These are phyloP conservation scores for Monilinia laxa DNA, from an alignment of 2,329 filamentous ascomycete genomes.

Conservation along the genomic window DNA sequence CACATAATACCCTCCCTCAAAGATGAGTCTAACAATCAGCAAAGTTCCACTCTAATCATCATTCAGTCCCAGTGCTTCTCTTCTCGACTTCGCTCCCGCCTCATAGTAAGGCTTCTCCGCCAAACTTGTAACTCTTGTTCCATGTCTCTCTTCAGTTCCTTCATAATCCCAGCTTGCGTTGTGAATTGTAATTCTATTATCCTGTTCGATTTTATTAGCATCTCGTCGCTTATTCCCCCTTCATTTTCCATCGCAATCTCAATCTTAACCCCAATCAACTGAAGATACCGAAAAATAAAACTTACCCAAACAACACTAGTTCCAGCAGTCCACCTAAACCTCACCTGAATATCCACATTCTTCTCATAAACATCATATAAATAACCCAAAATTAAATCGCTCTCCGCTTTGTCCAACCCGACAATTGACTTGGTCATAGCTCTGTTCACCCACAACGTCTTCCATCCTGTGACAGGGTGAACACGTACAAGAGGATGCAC, in stretches of 20 bases:
- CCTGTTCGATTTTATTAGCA: conserved; percentile 36
- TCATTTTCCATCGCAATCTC: neutral
- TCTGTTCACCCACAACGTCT: conserved; percentile 69
- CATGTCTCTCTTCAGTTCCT: conserved; percentile 64
- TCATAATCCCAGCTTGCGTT: conserved; percentile 75
- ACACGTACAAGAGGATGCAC: conserved; percentile 67
- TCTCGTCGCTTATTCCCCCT: neutral
- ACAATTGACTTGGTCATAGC: conserved; percentile 68
- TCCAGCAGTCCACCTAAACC: conserved; percentile 67
- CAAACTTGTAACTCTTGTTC: conserved; percentile 68
- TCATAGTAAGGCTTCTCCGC: conserved; percentile 72
- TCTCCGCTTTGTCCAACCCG: conserved; percentile 67
- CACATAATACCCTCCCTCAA: neutral
- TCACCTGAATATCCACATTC: conserved; percentile 67
- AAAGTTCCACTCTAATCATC: conserved; percentile 43
- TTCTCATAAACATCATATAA: conserved; percentile 67
- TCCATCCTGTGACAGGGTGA: conserved; percentile 74
- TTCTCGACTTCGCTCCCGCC: conserved; percentile 60
- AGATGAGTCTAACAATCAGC: neutral
- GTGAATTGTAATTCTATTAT: conserved; percentile 72
- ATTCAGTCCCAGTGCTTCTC: conserved; percentile 64
- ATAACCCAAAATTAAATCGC: conserved; percentile 65
- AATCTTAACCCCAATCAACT: neutral
- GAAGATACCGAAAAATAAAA: neutral
- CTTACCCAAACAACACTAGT: conserved; percentile 63